A percentile compares a stretch with the other conserved stretches of the same genome.
Evolutionary conservation across 305 asterid genomes (phyloP).

Genomic region (Solanum aculeatissimum): DNA sequence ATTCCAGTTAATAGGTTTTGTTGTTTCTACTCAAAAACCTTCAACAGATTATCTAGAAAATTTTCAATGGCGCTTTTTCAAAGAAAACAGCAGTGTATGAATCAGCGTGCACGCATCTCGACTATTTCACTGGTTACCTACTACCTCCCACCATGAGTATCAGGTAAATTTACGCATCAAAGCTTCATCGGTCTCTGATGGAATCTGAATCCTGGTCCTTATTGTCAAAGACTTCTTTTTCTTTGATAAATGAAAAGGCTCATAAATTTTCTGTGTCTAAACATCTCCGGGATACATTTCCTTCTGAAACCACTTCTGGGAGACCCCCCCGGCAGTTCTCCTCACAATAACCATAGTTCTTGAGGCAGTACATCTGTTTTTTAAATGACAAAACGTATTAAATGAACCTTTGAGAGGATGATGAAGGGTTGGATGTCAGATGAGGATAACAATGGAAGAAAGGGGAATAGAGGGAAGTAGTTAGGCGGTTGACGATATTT

Average conservation of each 20-base stretch:
- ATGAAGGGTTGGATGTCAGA: background rate
- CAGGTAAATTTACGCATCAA: background rate
- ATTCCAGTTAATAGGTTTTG: background rate
- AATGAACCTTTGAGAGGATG: background rate
- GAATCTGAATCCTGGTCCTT: background rate
- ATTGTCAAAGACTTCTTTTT: background rate
- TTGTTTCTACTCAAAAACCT: background rate
- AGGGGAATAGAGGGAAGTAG: background rate
- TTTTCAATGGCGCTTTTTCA: background rate
- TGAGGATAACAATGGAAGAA: background rate
- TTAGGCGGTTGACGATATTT: background rate
- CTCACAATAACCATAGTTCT: background rate
- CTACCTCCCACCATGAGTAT: background rate
- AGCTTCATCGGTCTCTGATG: background rate
- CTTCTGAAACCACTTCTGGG: background rate
- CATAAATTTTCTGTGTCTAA: background rate
- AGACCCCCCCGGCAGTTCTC: background rate
- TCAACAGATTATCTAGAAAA: background rate
- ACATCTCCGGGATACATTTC: background rate
- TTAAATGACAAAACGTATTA: background rate
- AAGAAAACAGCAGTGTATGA: background rate
- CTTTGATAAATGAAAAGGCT: background rate
- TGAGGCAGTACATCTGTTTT: background rate
- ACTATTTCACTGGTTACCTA: no score
- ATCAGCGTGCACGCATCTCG: background rate